These are phyloP conservation scores for Medicago truncatula DNA, from an alignment of 306 rosid species.

Conservation along the genomic window DNA sequence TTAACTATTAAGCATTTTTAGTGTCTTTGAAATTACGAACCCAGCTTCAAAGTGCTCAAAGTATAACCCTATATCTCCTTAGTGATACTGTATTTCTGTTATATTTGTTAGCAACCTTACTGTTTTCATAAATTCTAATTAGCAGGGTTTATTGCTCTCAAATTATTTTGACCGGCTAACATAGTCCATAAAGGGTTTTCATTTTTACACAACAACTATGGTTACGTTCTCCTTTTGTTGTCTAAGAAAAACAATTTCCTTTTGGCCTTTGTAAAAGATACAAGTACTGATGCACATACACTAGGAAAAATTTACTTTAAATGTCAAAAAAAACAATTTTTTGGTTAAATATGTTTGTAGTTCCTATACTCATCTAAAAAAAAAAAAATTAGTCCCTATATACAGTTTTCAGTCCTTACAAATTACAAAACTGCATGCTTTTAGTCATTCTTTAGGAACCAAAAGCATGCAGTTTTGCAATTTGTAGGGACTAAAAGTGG, in stretches of 20 bases:
- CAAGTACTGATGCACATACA: too few species aligned
- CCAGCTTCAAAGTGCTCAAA: slow-evolving; percentile 6
- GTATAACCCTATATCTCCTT: slow-evolving; percentile 5
- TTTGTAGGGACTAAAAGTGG: not conserved
- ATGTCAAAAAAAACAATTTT: too few species aligned
- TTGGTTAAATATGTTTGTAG: not conserved
- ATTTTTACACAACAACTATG: not conserved
- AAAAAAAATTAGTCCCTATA: not conserved
- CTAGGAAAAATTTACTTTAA: too few species aligned
- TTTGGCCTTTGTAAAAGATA: too few species aligned
- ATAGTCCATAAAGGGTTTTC: not conserved
- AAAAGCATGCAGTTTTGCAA: not conserved
- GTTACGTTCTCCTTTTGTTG: not conserved
- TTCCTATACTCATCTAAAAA: not conserved
- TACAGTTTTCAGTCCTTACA: not conserved
- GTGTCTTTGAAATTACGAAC: slow-evolving; percentile 18
- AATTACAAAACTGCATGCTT: not conserved
- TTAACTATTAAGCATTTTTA: slow-evolving; percentile 23
- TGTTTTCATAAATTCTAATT: slow-evolving; percentile 25
- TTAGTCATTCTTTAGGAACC: not conserved
- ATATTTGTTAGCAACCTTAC: not conserved
- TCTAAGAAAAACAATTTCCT: too few species aligned
- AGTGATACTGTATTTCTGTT: slow-evolving; percentile 1
- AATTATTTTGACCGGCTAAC: not conserved
- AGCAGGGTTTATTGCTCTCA: not conserved